Evolutionary conservation across 1,284 basidiomycete species (phyloP), one percentile per base, ranked within the genome.

Genomic region (Pascua guehoae): DNA sequence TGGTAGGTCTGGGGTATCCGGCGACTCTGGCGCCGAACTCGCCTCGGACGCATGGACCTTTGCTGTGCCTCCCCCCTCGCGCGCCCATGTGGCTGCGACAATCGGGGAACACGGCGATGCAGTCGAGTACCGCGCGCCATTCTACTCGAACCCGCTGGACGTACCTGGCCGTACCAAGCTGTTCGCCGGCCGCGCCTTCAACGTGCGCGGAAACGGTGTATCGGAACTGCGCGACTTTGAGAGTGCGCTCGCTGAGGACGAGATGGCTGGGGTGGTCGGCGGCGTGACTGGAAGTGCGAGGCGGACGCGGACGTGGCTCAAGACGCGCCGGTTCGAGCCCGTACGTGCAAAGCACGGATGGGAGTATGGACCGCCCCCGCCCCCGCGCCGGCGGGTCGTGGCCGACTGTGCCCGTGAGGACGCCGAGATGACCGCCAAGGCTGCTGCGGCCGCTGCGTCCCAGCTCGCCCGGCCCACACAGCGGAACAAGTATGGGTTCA

Each of bases 401-500:
- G 77, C 79, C 40, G 79, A 73, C 50, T 88, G 86, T 82, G 66
- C 88, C 18, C 56, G 66, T 40, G 68, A 76, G 39, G 66, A 79
- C 44, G 64, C 43, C 0, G 58, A 59, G 40, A 24, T 38, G 0
- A 44, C 11, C 8, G 54, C 49, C 12, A 51, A 56, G 24, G 32
- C 16, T 0, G 36, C n/a, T 4, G 51, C 48, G 8, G 41, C 16
- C 9, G 54, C 51, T 15, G 54, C 53, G 5, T 54, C 46, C 2
- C 63, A 95, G 87, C 88, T 94, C 42, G 81, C 86, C 54, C 86
- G 86, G 1, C 84, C 86, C 9, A 95, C 91, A 0, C 91, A 88
- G 72, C 77, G 79, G 41, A 86, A 88, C 62, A 80, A 82, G 14
- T 88, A 84, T 69, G 88, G 87, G 1, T 79, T 86, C 67, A 85